phyloP scores from a whole-genome alignment of 2,329 filamentous ascomycete species.

The Ramularia collo-cygni region DNA sequence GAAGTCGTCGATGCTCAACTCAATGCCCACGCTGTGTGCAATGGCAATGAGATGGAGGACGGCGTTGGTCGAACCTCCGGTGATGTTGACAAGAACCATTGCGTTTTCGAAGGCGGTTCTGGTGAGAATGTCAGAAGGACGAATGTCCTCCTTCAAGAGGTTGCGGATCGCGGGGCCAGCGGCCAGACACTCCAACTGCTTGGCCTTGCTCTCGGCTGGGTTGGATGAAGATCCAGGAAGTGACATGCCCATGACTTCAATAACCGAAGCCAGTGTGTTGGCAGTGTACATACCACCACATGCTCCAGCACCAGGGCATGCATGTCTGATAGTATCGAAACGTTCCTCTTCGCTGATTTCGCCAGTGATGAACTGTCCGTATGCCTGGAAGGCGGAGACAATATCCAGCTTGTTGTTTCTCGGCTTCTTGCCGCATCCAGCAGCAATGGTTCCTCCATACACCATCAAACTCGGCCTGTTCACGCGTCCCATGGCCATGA shows the following conservation, averaged over 20 bases:
- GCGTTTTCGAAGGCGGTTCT: constrained; percentile 45
- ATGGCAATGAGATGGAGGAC: constrained; percentile 47
- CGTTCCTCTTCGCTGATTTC: constrained; percentile 86
- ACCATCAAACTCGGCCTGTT: constrained; percentile 97
- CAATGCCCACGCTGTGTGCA: constrained; percentile 44
- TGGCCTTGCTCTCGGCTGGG: constrained; percentile 45
- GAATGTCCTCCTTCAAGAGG: constrained; percentile 45
- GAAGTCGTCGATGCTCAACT: constrained; percentile 47
- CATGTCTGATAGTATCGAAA: constrained; percentile 89
- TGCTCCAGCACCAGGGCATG: constrained; percentile 76
- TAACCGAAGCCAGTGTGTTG: constrained; percentile 47
- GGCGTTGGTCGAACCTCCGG: constrained; percentile 46
- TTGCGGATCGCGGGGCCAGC: constrained; percentile 46
- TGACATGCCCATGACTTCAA: constrained; percentile 46
- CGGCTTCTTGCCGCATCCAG: constrained; percentile 74
- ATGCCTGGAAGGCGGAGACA: constrained; percentile 95
- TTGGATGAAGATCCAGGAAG: constrained; percentile 47
- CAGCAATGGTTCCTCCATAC: constrained; percentile 89
- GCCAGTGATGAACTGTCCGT: constrained; percentile 87
- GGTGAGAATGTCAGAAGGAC: constrained; percentile 45
- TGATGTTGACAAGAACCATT: constrained; percentile 46
- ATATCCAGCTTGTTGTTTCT: constrained; percentile 70
- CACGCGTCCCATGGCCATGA: constrained; percentile 80
- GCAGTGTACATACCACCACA: constrained; percentile 71
- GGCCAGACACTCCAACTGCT: constrained; percentile 44